phyloP scores from a whole-genome alignment of 257 asterid species.

The Scutellaria minor region DNA sequence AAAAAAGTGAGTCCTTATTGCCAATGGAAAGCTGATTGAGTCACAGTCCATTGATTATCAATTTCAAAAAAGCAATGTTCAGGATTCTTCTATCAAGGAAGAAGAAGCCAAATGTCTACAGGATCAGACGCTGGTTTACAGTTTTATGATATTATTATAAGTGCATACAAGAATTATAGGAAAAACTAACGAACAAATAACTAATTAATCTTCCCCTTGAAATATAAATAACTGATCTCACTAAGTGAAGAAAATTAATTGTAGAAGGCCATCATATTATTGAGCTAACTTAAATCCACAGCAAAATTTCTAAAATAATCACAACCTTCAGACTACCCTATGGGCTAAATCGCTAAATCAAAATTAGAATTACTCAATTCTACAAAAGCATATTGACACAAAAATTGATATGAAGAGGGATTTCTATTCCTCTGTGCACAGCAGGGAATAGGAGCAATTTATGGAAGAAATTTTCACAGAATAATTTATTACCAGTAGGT shows the following conservation, averaged over 20 bases:
- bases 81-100: conserved; percentile 20
- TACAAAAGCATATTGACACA: not conserved
- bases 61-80: conserved; percentile 1
- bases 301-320: not conserved
- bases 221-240: too few species aligned
- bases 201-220: not conserved
- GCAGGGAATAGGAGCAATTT: not conserved
- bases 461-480: not conserved
- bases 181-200: not conserved
- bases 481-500: conserved; percentile 63
- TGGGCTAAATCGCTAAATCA: not conserved
- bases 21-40: not conserved
- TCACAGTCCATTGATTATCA: not conserved
- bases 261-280: not conserved
- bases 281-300: conserved; percentile 1
- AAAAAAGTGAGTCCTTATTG: not conserved
- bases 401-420: conserved; percentile 18
- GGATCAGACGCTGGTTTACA: conserved; percentile 5
- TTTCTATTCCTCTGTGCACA: too few species aligned
- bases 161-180: not conserved
- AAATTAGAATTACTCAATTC: not conserved
- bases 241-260: not conserved
- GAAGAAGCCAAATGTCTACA: conserved; percentile 13
- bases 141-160: not conserved
- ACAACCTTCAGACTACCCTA: not conserved